phyloP scores from a whole-genome alignment of 208 protist species.

The Leishmania aethiopica region DNA sequence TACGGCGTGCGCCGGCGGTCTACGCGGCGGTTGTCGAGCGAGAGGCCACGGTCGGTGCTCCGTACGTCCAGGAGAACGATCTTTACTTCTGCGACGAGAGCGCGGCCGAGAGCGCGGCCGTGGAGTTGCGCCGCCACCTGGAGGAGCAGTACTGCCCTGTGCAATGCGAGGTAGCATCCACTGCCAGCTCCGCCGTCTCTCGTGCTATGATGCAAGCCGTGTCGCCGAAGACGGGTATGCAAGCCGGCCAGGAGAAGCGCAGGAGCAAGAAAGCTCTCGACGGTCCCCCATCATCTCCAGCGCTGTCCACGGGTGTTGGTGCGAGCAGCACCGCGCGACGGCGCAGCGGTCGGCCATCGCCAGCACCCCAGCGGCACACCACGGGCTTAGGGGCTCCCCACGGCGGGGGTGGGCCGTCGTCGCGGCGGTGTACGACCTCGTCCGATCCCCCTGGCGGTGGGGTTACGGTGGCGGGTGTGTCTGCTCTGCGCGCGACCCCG shows the following conservation, averaged over 20 bases:
- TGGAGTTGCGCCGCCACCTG: constrained; percentile 15
- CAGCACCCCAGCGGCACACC: constrained; percentile 8
- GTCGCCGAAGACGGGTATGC: not conserved
- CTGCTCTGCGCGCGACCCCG: not conserved
- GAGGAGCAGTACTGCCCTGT: constrained; percentile 9
- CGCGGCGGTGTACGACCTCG: not conserved
- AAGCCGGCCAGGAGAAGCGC: constrained; percentile 12
- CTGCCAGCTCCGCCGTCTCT: not conserved
- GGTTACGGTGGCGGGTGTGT: not conserved
- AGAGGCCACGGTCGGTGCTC: constrained; percentile 66
- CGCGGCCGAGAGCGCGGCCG: constrained; percentile 21
- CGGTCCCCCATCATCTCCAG: not conserved
- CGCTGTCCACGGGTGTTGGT: not conserved
- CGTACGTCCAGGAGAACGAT: constrained; percentile 65
- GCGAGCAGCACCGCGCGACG: not conserved
- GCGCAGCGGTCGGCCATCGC: not conserved
- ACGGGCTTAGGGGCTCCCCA: not conserved
- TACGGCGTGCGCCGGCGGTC: constrained; percentile 57
- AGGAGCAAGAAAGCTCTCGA: not conserved
- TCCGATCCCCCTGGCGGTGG: not conserved
- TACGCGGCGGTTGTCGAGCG: constrained; percentile 65
- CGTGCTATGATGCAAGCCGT: not conserved
- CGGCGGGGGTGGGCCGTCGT: not conserved
- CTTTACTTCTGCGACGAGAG: constrained; percentile 49
- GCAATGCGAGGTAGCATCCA: constrained; percentile 1